These are phyloP conservation scores for Linderniella brevidens DNA, from an alignment of 257 asterid species.

Conservation along the genomic window DNA sequence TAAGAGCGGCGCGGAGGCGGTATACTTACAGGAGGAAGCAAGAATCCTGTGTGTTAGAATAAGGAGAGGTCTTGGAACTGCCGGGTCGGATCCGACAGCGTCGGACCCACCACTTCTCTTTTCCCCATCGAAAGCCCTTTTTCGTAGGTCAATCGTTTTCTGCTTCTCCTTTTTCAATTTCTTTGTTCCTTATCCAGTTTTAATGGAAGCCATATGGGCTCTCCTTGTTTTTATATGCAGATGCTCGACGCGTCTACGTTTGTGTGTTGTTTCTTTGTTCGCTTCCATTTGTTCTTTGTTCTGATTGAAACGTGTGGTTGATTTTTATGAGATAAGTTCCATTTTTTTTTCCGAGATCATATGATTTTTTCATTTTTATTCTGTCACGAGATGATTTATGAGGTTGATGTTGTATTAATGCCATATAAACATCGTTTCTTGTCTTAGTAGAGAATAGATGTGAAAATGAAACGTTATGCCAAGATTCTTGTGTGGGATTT, in stretches of 20 bases:
- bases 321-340: too few relatives aligned
- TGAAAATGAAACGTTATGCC: too few relatives aligned
- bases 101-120: constrained; percentile 31
- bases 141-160: constrained; percentile 16
- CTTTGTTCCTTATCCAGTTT: background rate
- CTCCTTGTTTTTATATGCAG: too few relatives aligned
- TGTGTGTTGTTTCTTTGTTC: constrained; percentile 8
- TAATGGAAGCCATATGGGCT: background rate
- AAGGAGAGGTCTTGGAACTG: constrained; percentile 15
- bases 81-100: constrained; percentile 20
- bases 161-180: background rate
- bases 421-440: too few relatives aligned
- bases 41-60: constrained; percentile 7
- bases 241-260: background rate
- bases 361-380: background rate
- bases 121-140: constrained; percentile 13
- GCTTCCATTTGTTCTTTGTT: background rate
- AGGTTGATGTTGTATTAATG: too few relatives aligned
- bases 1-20: background rate
- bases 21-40: background rate
- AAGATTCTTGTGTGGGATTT: too few relatives aligned
- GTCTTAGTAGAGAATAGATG: too few relatives aligned
- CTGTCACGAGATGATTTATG: too few relatives aligned
- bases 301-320: too few relatives aligned
- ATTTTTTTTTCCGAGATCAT: constrained; percentile 7